Base-by-base conservation (phyloP, 1,284 basidiomycete species). In the Rhodotorula sp. region DNA sequence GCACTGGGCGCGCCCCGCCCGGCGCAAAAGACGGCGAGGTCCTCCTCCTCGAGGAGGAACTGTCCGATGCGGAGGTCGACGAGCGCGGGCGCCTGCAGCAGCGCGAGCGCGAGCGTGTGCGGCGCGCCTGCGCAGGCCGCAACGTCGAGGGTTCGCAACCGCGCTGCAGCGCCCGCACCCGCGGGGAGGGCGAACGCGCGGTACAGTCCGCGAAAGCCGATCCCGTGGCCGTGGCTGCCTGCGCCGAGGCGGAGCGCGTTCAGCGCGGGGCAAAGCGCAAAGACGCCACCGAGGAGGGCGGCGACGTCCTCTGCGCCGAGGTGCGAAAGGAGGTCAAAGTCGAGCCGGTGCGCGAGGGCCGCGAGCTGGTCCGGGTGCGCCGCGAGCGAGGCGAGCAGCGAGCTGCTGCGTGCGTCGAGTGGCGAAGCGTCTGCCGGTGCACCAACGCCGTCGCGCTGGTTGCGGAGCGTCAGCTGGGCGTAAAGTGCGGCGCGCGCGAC, bases 261-360 rank as follows among this genome's bases (percentile, higher is more conserved):
- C 22, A 66, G 25, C 21, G 53, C 36, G 2, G 50, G 41, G 36
- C 64, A 66, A 2, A 44, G 12, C 12, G 34, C n/a, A 32, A 70
- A 56, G 29, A 70, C 41, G 7, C 1, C 0, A 1, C 29, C 36
- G 37, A 70, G 64, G 22, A 65, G 48, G 1, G 27, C 29, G 15
- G 46, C 55, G 39, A 66, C 65, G 39, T 61, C 64, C 27, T 48
- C 29, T 17, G 37, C 37, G 4, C n/a, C 10, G 29, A 66, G 56
- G 37, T 61, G 53, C 6, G 64, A 70, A 27, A 50, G 10, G n/a
- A 66, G 41, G 39, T 70, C 69, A n/a, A 70, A 70, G 50, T 70
- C 64, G 54, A 70, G 37, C 13, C 22, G 13, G 1, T 44, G 44
- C 21, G 55, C 54, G 50, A 53, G 56, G 2, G 19, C 27, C 8